Evolutionary conservation across 108 stramenopile genomes (phyloP).

Genomic region (Pinguiococcus pyrenoidosus): DNA sequence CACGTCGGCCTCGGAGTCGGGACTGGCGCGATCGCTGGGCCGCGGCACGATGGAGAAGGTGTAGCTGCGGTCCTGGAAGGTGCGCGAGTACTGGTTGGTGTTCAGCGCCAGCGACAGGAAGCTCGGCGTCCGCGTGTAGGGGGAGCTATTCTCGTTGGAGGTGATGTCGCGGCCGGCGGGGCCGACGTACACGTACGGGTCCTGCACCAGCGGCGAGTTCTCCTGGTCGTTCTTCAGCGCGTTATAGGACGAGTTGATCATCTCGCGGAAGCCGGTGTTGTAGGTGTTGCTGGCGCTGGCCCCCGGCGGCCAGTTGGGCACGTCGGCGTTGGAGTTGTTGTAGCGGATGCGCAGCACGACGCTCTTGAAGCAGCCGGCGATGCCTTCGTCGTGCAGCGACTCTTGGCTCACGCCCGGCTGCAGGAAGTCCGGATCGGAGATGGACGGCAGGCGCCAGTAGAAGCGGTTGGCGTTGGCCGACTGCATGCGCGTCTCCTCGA

Average conservation of each 20-base stretch:
- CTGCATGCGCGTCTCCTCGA: too few relatives aligned
- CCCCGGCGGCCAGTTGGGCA: constrained; percentile 15
- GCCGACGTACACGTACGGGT: constrained; percentile 19
- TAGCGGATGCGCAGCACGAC: constrained; percentile 28
- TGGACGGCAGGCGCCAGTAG: constrained; percentile 23
- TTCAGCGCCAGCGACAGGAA: constrained; percentile 20
- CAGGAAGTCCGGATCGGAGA: constrained; percentile 1
- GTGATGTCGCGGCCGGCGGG: not conserved
- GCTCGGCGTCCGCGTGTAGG: not conserved
- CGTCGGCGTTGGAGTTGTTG: constrained; percentile 28
- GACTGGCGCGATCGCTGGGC: not conserved
- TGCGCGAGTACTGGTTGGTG: constrained; percentile 36
- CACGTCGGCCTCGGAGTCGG: not conserved
- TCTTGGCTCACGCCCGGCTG: too few relatives aligned
- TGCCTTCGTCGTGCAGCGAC: not conserved
- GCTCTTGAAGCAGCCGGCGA: constrained; percentile 5
- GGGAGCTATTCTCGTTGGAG: too few relatives aligned
- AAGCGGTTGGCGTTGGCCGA: constrained; percentile 27
- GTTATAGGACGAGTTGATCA: constrained; percentile 3
- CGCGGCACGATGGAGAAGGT: constrained; percentile 18
- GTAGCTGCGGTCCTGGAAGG: constrained; percentile 38
- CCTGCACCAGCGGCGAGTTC: constrained; percentile 11
- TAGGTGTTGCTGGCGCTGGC: constrained; percentile 5
- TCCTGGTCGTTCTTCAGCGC: constrained; percentile 10
- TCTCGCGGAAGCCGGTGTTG: too few relatives aligned